A percentile compares a stretch with the other conserved stretches of the same genome.
Conservation (phyloP, 768 basidiomycete species). For the Hericium erinaceus region DNA sequence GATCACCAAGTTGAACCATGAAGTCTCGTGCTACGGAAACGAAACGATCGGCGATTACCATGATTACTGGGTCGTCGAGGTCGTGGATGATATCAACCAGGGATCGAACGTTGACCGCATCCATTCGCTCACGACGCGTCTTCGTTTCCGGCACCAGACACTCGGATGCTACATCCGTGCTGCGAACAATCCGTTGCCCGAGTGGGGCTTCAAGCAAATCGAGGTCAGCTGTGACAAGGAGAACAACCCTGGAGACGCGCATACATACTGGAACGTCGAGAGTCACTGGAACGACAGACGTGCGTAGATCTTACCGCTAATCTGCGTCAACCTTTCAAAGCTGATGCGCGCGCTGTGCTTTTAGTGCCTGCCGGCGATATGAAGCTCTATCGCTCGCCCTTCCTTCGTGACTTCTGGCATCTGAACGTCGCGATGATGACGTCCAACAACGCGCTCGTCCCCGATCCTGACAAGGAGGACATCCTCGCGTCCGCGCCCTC, state of each 20-base stretch:
- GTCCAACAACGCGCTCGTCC: constrained; percentile 95
- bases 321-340: neutral
- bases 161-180: constrained; percentile 87
- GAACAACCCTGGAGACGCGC: constrained; percentile 67
- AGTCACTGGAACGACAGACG: constrained; percentile 93
- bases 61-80: constrained; percentile 89
- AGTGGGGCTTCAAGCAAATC: constrained; percentile 99
- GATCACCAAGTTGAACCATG: constrained; percentile 78
- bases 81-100: constrained; percentile 81
- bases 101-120: constrained; percentile 57
- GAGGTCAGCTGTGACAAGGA: constrained; percentile 92
- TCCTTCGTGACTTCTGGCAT: constrained; percentile 96
- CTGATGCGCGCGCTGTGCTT: neutral
- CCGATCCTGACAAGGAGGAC: constrained; percentile 97
- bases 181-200: constrained; percentile 80
- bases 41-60: constrained; percentile 76
- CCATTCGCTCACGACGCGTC: constrained; percentile 83
- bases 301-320: constrained; percentile 34
- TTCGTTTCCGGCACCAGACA: constrained; percentile 71
- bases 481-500: constrained; percentile 87
- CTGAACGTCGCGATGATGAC: constrained; percentile 99
- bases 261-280: constrained; percentile 98
- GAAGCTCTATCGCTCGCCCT: constrained; percentile 83
- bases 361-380: constrained; percentile 76
- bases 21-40: constrained; percentile 94